A percentile compares a stretch with the other conserved stretches of the same genome.
Conservation (phyloP, 805 yeast species). For the Ogataea sp. region DNA sequence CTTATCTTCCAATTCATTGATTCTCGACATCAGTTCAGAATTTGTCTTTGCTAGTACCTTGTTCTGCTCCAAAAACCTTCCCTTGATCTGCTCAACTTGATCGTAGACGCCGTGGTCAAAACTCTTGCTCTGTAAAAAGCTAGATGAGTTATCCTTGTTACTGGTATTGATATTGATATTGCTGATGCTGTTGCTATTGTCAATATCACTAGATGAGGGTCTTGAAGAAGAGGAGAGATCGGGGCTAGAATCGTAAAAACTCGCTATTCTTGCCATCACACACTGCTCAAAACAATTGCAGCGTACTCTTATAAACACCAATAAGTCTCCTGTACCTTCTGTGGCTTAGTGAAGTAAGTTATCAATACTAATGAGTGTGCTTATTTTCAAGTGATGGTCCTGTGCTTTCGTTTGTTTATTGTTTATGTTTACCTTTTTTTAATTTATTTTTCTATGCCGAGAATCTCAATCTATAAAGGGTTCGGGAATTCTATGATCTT, state of each 20-base stretch:
- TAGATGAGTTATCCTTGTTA: neutral
- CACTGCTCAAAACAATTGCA: neutral
- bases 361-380: no score
- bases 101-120: no score
- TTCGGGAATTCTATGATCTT: no score
- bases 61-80: slow-evolving; percentile 38
- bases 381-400: no score
- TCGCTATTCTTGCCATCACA: slow-evolving; percentile 1
- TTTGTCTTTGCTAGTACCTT: slow-evolving; percentile 52
- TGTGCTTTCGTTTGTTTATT: no score
- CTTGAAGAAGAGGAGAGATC: neutral
- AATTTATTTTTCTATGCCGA: no score
- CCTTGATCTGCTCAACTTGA: slow-evolving; percentile 9
- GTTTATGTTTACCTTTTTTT: no score
- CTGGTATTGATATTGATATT: neutral
- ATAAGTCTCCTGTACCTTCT: no score
- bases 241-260: neutral
- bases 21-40: slow-evolving; percentile 40
- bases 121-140: neutral
- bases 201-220: neutral
- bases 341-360: no score
- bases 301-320: neutral
- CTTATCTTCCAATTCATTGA: slow-evolving; percentile 45
- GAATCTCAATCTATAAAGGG: no score
- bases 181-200: neutral